A percentile compares a stretch with the other conserved stretches of the same genome.
These are phyloP conservation scores for Trichocladium uniseriatum DNA, from an alignment of 495 filamentous ascomycete genomes.

Conservation along the genomic window DNA sequence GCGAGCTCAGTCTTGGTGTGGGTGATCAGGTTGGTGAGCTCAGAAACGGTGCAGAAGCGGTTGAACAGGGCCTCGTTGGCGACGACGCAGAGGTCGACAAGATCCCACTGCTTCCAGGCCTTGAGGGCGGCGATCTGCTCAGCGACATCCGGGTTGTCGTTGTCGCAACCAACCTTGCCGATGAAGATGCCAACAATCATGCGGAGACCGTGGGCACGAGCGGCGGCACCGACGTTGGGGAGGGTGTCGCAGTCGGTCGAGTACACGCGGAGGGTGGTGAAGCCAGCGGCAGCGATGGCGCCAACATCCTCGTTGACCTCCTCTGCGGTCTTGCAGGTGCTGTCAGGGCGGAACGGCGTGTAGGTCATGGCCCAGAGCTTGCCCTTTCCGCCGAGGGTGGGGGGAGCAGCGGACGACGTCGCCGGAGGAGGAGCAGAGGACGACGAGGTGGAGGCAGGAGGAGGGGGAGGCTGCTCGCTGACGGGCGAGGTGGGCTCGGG, in stretches of 20 bases:
- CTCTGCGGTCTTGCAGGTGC: conserved; percentile 56
- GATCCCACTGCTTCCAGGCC: conserved; percentile 62
- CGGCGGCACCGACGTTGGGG: conserved; percentile 58
- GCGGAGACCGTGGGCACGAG: conserved; percentile 51
- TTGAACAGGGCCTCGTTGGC: conserved; percentile 86
- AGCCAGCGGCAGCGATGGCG: conserved; percentile 61
- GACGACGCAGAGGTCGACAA: conserved; percentile 71
- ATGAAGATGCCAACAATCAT: conserved; percentile 86
- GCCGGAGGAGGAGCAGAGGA: conserved; percentile 15
- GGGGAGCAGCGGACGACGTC: conserved; percentile 3
- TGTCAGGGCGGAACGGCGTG: conserved; percentile 60
- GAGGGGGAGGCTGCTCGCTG: conserved; percentile 14
- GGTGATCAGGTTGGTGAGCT: conserved; percentile 62
- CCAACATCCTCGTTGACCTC: conserved; percentile 58
- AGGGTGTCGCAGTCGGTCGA: conserved; percentile 82
- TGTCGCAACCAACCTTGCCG: conserved; percentile 47
- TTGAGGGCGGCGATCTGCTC: conserved; percentile 65
- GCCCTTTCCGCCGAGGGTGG: conserved; percentile 35
- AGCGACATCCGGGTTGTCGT: conserved; percentile 40
- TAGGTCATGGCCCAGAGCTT: conserved; percentile 84
- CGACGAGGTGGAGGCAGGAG: conserved; percentile 17
- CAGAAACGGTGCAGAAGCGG: conserved; percentile 47
- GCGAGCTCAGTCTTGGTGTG: conserved; percentile 44
- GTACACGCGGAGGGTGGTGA: conserved; percentile 80
- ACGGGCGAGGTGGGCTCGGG: conserved; percentile 13